phyloP scores from a whole-genome alignment of 768 basidiomycete species.

The Boletus subparvulus region DNA sequence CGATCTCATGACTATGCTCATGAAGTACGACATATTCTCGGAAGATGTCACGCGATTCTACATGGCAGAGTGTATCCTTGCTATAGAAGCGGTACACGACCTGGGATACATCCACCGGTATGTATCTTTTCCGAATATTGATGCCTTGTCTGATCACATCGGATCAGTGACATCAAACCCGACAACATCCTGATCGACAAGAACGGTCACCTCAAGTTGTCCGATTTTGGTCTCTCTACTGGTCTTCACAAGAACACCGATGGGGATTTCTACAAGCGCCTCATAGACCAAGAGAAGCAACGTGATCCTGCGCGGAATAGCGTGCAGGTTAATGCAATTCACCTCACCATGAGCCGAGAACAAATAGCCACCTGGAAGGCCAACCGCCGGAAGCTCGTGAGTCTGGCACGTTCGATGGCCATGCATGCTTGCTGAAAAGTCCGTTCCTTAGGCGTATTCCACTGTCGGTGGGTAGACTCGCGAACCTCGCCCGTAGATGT shows the following conservation, averaged over 20 bases:
- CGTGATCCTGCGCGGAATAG: constrained; percentile 78
- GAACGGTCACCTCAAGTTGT: constrained; percentile 94
- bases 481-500: not conserved
- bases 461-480: constrained; percentile 54
- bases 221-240: constrained; percentile 97
- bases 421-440: constrained; percentile 5
- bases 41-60: constrained; percentile 99
- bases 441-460: constrained; percentile 76
- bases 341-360: constrained; percentile 94
- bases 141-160: not conserved
- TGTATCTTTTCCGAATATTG: constrained; percentile 23
- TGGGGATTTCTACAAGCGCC: constrained; percentile 88
- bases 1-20: constrained; percentile 99
- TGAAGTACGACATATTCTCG: constrained; percentile 99
- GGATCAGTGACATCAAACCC: constrained; percentile 91
- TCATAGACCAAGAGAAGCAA: constrained; percentile 76
- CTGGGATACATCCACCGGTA: constrained; percentile 99
- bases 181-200: constrained; percentile 99
- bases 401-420: constrained; percentile 15
- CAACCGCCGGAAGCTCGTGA: constrained; percentile 89
- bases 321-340: constrained; percentile 96
- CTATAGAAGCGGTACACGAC: constrained; percentile 97
- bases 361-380: constrained; percentile 99
- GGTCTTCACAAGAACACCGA: constrained; percentile 97
- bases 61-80: constrained; percentile 97